Evolutionary conservation across 2,329 filamentous ascomycete species (phyloP).

Genomic region (Lasiodiplodia hormozganensis): DNA sequence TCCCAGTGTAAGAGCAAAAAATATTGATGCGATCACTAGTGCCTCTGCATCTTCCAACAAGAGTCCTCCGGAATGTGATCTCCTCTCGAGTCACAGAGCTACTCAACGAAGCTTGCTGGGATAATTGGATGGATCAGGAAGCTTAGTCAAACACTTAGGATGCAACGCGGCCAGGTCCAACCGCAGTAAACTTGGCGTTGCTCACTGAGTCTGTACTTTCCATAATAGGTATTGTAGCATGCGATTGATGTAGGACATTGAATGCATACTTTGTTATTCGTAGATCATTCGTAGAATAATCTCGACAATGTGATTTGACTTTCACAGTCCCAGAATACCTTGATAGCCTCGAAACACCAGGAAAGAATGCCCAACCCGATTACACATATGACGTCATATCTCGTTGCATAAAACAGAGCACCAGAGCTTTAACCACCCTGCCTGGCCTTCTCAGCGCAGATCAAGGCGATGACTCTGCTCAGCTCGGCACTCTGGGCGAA

Average conservation of each 20-base stretch:
- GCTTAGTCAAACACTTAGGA: too few species aligned
- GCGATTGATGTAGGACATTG: background rate
- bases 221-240: too few species aligned
- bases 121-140: too few species aligned
- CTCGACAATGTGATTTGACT: background rate
- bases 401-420: background rate
- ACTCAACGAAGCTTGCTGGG: too few species aligned
- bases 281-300: background rate
- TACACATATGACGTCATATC: background rate
- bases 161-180: too few species aligned
- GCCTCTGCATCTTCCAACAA: too few species aligned
- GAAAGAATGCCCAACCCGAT: background rate
- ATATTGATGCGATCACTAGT: too few species aligned
- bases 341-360: constrained; percentile 4
- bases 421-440: constrained; percentile 47
- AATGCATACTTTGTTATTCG: background rate
- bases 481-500: constrained; percentile 58
- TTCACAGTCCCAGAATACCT: background rate
- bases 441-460: constrained; percentile 60
- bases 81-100: too few species aligned
- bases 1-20: too few species aligned
- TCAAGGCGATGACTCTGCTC: constrained; percentile 57
- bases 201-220: too few species aligned
- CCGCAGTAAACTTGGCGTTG: too few species aligned
- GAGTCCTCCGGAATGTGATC: too few species aligned